These are phyloP conservation scores for Astrephomene gubernaculifera DNA, from an alignment of 139 green algal genomes.

Conservation along the genomic window DNA sequence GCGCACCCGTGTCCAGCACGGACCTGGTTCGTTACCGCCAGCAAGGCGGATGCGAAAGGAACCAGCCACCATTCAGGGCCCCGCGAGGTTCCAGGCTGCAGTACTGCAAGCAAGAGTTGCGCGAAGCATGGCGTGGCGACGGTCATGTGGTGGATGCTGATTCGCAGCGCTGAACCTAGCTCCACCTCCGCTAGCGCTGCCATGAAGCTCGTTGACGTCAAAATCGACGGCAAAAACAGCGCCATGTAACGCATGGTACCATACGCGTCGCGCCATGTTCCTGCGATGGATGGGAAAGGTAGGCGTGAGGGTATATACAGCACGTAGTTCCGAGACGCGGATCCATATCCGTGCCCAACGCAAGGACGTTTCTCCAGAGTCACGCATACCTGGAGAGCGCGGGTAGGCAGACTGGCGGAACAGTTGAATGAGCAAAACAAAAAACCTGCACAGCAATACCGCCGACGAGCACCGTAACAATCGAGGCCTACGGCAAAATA, in stretches of 20 bases:
- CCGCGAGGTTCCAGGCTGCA: not conserved
- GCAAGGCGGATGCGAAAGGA: not conserved
- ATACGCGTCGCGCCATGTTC: not conserved
- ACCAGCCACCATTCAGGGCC: not conserved
- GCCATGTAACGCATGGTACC: not conserved
- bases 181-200: not conserved
- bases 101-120: not conserved
- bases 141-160: not conserved
- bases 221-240: not conserved
- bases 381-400: too few species aligned
- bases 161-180: too few species aligned
- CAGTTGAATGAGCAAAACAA: too few species aligned
- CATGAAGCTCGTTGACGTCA: not conserved
- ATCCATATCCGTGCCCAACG: too few species aligned
- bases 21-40: not conserved
- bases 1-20: not conserved
- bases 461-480: too few species aligned
- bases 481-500: too few species aligned
- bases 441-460: too few species aligned
- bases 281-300: not conserved
- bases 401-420: too few species aligned
- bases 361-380: too few species aligned
- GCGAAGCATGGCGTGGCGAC: not conserved
- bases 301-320: too few species aligned
- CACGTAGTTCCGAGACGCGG: too few species aligned